Conservation (phyloP, 129 eudicot species). For the Oenanthe sinensis region DNA sequence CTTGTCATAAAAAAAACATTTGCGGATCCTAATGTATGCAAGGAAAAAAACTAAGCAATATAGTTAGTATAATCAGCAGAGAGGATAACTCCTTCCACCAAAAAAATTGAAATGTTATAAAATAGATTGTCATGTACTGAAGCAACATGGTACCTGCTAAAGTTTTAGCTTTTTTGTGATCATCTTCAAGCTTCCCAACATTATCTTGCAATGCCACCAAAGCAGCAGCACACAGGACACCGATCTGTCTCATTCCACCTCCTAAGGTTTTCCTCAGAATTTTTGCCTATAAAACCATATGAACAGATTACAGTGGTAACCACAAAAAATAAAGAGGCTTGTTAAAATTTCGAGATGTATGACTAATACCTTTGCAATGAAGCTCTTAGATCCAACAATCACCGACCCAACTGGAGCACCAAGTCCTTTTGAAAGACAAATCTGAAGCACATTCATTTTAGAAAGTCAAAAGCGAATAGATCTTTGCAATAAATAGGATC, state of each 20-base stretch:
- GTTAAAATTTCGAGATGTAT: not conserved
- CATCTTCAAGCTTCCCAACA: slow-evolving; percentile 59
- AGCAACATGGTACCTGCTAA: slow-evolving; percentile 54
- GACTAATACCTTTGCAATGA: slow-evolving; percentile 61
- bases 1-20: not conserved
- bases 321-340: not conserved
- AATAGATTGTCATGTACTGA: not conserved
- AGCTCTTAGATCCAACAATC: slow-evolving; percentile 71
- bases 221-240: slow-evolving; percentile 94
- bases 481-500: not conserved
- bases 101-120: not conserved
- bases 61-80: not conserved
- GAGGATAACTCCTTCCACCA: not conserved
- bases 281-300: slow-evolving; percentile 49
- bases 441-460: slow-evolving; percentile 28
- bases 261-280: slow-evolving; percentile 86
- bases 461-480: not conserved
- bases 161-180: slow-evolving; percentile 79
- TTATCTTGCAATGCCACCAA: slow-evolving; percentile 77
- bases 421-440: slow-evolving; percentile 89
- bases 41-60: not conserved
- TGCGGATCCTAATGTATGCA: not conserved
- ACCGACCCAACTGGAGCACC: slow-evolving; percentile 96
- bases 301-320: not conserved
- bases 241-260: slow-evolving; percentile 97